Percentiles rank a stretch among this genome's conserved stretches.
Conservation (phyloP, 169 alveolate species). For the Perkinsus olseni region DNA sequence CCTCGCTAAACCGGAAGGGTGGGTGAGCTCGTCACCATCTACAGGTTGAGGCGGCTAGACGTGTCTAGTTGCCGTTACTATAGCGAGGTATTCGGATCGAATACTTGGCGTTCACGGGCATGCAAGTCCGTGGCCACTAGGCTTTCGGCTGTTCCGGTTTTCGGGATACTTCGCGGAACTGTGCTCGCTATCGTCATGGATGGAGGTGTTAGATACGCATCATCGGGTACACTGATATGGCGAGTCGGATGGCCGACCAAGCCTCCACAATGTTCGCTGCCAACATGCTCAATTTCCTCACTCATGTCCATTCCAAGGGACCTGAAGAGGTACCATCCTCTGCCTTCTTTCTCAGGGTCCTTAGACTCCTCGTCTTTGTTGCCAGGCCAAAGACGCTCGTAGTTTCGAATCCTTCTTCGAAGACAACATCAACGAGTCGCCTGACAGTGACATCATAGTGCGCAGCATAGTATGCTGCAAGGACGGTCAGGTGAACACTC, state of each 20-base stretch:
- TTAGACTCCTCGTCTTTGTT: neutral
- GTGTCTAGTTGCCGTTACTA: too few species aligned
- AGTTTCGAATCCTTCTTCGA: neutral
- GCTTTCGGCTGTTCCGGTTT: too few species aligned
- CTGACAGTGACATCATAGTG: conserved; percentile 30
- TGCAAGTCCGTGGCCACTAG: too few species aligned
- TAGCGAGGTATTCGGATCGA: too few species aligned
- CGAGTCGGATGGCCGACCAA: conserved; percentile 65
- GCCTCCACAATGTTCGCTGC: conserved; percentile 64
- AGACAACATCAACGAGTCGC: neutral
- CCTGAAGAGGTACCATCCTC: neutral
- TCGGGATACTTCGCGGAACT: too few species aligned
- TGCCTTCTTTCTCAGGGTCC: too few species aligned
- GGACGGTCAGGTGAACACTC: conserved; percentile 1
- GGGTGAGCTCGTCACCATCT: too few species aligned
- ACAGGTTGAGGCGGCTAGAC: too few species aligned
- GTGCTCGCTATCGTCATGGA: too few species aligned
- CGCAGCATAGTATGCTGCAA: conserved; percentile 26
- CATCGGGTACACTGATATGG: conserved; percentile 72
- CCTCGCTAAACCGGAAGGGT: too few species aligned
- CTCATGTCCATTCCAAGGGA: conserved; percentile 47
- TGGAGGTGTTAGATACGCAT: conserved; percentile 53
- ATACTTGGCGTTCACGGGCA: too few species aligned
- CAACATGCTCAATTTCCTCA: conserved; percentile 56
- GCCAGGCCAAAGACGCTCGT: neutral